Base-by-base conservation (phyloP, 139 green algal genomes). In the Dunaliella primolecta region DNA sequence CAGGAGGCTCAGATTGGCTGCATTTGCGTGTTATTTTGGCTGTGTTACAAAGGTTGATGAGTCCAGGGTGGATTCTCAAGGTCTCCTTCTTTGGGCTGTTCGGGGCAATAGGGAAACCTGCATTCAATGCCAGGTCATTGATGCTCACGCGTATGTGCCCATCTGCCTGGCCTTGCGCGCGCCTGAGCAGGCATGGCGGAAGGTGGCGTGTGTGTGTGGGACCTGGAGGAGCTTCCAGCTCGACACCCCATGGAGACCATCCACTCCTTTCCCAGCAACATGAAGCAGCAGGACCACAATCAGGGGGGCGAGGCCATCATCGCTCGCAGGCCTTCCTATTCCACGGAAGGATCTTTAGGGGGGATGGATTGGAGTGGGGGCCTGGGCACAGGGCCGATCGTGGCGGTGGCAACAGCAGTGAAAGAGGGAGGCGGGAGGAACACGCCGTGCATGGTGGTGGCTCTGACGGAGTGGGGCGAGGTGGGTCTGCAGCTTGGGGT, bases 111-210 rank as follows among this genome's bases (percentile, higher is more conserved):
- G n/a, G n/a, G n/a, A n/a, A n/a, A n/a, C n/a, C n/a, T n/a, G n/a
- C n/a, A n/a, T n/a, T n/a, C n/a, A n/a, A n/a, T n/a, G n/a, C n/a
- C n/a, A n/a, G n/a, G n/a, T n/a, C n/a, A n/a, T n/a, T n/a, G n/a
- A n/a, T n/a, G n/a, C n/a, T n/a, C n/a, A n/a, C n/a, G n/a, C n/a
- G n/a, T n/a, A n/a, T n/a, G n/a, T n/a, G n/a, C n/a, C n/a, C n/a
- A n/a, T n/a, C n/a, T n/a, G n/a, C n/a, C n/a, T n/a, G n/a, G n/a
- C n/a, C n/a, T n/a, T n/a, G n/a, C n/a, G n/a, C n/a, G n/a, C n/a
- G n/a, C n/a, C n/a, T n/a, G n/a, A n/a, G 35, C 84, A 91, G 89
- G 90, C 72, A 91, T 90, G 86, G 86, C 89, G 38, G 90, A 91
- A 85, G 90, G 90, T n/a, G 88, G 85, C 36, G 78, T 91, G 77